Evolutionary conservation across 2,329 filamentous ascomycete species (phyloP).

Genomic region (Alternaria sp.): DNA sequence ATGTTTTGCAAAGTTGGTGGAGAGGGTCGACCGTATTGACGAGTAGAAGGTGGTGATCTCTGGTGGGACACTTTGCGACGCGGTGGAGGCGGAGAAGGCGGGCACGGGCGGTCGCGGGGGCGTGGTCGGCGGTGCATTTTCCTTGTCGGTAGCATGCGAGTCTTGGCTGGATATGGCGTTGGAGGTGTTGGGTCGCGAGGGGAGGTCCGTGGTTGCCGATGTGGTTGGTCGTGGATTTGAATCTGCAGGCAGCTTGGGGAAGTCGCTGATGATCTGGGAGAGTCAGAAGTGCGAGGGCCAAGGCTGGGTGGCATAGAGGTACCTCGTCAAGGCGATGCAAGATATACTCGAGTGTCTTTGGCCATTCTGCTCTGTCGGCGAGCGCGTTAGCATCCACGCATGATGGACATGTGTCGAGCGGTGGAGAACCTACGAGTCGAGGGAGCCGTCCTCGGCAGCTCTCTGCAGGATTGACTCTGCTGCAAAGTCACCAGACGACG

Average conservation of each 20-base stretch:
- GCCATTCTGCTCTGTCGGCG: conserved; percentile 71
- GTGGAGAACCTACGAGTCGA: conserved; percentile 63
- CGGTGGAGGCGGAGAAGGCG: conserved; percentile 52
- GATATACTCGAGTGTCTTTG: conserved; percentile 69
- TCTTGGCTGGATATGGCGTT: conserved; percentile 44
- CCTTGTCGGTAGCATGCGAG: conserved; percentile 71
- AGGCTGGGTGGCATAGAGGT: conserved; percentile 18
- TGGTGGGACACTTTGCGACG: conserved; percentile 36
- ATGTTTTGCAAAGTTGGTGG: conserved; percentile 71
- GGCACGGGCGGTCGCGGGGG: conserved; percentile 52
- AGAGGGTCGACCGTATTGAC: conserved; percentile 62
- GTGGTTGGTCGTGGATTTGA: conserved; percentile 53
- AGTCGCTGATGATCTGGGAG: conserved; percentile 76
- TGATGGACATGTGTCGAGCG: not conserved
- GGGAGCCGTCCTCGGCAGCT: conserved; percentile 65
- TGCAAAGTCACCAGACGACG: conserved; percentile 32
- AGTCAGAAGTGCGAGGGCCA: not conserved
- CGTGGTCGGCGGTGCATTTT: conserved; percentile 66
- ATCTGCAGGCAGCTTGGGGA: conserved; percentile 68
- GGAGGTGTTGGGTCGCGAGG: conserved; percentile 29
- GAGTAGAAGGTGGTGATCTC: conserved; percentile 45
- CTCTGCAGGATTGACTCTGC: conserved; percentile 62
- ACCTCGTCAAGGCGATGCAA: conserved; percentile 74
- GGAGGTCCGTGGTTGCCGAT: conserved; percentile 44
- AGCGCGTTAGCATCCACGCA: conserved; percentile 35